Evolutionary conservation across 345 rosid species (phyloP), one percentile per base, ranked within the genome.

Genomic region (Tarenaya hassleriana): DNA sequence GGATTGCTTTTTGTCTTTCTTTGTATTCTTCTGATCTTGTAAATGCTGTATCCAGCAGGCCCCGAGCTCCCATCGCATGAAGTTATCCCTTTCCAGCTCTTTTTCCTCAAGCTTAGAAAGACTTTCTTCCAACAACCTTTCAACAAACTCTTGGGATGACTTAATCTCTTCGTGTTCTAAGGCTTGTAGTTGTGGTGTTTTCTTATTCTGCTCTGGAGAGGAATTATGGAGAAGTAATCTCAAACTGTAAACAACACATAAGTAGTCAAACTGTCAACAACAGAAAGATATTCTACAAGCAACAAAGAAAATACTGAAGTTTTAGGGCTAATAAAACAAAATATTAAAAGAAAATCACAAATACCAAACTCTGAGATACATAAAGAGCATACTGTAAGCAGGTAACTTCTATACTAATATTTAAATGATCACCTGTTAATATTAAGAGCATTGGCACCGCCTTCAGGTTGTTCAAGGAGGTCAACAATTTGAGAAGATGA

Each of bases 41-140:
- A 92, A 74, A 77, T 88, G 94, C 35, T 85, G 98, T 69, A 92
- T 75, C 98, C 98, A 92, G 68, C 98, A 88, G 64, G 98, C 95
- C 63, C 98, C 96, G 50, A 92, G 95, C 64, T 92, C 98, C 98
- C 98, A 92, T 76, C 98, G 79, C 65, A 92, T 74, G 61, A 76
- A 76, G 57, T 72, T 71, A 41, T 78, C 77, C 62, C 51, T 58
- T 54, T 73, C 71, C 17, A 58, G 57, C 49, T 77, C 73, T 69
- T 77, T 83, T 56, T 73, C 76, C 64, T 84, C 95, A 69, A 92
- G 96, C 75, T 80, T 82, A 53, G 64, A 58, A 41, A 92, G 73
- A 74, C 96, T 92, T 65, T 83, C 82, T 67, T 83, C 84, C 70
- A 92, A 53, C 71, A 92, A 56, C 71, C 68, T 77, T 76, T 82